Evolutionary conservation across 2,329 filamentous ascomycete species (phyloP).

Genomic region (Coleophoma eucalyptorum): DNA sequence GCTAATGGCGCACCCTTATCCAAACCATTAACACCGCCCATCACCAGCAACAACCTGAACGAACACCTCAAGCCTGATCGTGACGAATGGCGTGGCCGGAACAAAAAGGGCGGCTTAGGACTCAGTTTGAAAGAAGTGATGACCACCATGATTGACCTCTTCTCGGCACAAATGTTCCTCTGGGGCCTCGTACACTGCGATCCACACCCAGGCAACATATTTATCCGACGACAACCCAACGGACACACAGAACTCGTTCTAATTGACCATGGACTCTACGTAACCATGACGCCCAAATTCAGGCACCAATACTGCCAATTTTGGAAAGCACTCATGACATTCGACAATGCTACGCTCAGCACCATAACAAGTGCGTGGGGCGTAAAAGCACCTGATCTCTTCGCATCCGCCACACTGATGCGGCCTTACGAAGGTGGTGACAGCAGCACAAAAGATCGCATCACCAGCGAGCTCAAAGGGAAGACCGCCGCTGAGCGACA

Average conservation of each 20-base stretch:
- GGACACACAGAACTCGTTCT: constrained; percentile 89
- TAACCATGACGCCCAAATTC: constrained; percentile 82
- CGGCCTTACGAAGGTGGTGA: constrained; percentile 87
- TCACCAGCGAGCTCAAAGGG: constrained; percentile 49
- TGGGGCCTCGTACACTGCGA: constrained; percentile 97
- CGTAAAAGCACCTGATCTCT: constrained; percentile 83
- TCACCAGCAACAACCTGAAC: constrained; percentile 44
- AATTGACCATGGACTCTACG: constrained; percentile 96
- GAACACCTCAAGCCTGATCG: constrained; percentile 76
- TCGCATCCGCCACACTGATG: constrained; percentile 87
- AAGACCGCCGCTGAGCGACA: constrained; percentile 54
- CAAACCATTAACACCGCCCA: constrained; percentile 22
- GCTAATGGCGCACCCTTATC: constrained; percentile 62
- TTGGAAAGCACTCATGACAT: constrained; percentile 91
- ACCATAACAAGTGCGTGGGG: constrained; percentile 79
- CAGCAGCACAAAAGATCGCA: constrained; percentile 57
- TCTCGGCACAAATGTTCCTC: constrained; percentile 96
- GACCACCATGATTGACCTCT: constrained; percentile 94
- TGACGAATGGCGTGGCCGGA: constrained; percentile 69
- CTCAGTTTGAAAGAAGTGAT: constrained; percentile 83
- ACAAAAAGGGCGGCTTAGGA: constrained; percentile 76
- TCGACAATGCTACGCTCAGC: constrained; percentile 79
- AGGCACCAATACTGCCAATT: constrained; percentile 82
- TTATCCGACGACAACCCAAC: constrained; percentile 78
- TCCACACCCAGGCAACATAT: constrained; percentile 95